Conservation (phyloP, 140 eudicot genomes). For the Anethum foeniculum region DNA sequence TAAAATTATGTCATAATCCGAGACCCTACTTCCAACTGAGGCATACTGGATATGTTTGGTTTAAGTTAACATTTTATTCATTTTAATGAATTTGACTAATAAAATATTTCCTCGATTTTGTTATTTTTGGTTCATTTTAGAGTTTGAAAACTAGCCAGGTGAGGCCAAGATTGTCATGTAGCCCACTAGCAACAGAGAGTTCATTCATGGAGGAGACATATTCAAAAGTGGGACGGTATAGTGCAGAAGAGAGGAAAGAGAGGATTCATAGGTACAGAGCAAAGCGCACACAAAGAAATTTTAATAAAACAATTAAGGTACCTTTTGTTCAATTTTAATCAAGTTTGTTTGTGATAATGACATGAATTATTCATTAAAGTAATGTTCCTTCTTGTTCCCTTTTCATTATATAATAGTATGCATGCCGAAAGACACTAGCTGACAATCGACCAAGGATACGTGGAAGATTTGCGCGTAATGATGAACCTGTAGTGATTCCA, state of each 20-base stretch:
- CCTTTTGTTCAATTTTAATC: not conserved
- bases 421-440: constrained; percentile 91
- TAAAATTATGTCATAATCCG: not conserved
- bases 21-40: not conserved
- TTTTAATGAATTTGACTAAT: not conserved
- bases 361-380: not conserved
- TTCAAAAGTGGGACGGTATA: constrained; percentile 76
- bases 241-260: constrained; percentile 76
- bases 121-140: constrained; percentile 25
- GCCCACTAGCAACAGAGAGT: constrained; percentile 56
- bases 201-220: constrained; percentile 68
- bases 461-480: constrained; percentile 92
- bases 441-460: constrained; percentile 88
- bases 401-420: constrained; percentile 39
- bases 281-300: constrained; percentile 60
- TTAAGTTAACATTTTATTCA: not conserved
- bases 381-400: not conserved
- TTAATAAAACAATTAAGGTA: constrained; percentile 80
- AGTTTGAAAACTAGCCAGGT: constrained; percentile 36
- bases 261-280: constrained; percentile 63
- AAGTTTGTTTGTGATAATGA: not conserved
- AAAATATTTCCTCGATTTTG: not conserved
- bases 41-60: not conserved
- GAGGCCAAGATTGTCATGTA: constrained; percentile 42
- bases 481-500: constrained; percentile 65